Evolutionary conservation across 805 yeast species (phyloP).

Genomic region (Peterozyma toletana): DNA sequence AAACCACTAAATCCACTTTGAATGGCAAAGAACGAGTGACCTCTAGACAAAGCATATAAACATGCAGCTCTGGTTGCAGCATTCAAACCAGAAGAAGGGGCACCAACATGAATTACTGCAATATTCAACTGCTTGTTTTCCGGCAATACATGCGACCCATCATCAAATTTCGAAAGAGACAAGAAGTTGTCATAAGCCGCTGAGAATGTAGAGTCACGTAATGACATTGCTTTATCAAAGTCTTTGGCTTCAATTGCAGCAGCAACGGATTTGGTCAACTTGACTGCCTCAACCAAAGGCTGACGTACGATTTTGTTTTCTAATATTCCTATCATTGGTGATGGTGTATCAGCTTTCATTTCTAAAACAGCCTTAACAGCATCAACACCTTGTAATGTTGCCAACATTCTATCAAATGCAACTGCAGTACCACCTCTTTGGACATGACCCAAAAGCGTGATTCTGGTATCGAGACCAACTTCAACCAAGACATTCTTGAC

Average conservation of each 20-base stretch:
- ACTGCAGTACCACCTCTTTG: constrained; percentile 99
- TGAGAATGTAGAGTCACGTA: constrained; percentile 83
- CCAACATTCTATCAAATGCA: constrained; percentile 85
- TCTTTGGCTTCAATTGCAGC: constrained; percentile 72
- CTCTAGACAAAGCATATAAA: constrained; percentile 78
- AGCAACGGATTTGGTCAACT: constrained; percentile 83
- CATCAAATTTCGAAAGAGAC: constrained; percentile 62
- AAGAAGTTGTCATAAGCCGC: constrained; percentile 73
- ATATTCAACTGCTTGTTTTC: constrained; percentile 56
- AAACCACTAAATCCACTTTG: constrained; percentile 92
- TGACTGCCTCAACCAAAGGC: constrained; percentile 86
- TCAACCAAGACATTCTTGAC: constrained; percentile 80
- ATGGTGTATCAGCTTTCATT: constrained; percentile 82
- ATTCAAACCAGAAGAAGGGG: constrained; percentile 96
- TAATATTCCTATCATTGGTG: constrained; percentile 86
- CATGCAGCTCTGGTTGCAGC: constrained; percentile 90
- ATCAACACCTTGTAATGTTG: constrained; percentile 95
- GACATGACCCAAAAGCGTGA: constrained; percentile 94
- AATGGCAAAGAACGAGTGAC: constrained; percentile 87
- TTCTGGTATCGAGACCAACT: constrained; percentile 87
- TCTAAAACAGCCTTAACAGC: constrained; percentile 92
- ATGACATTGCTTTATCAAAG: constrained; percentile 78
- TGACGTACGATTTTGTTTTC: constrained; percentile 83
- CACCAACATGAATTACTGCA: constrained; percentile 90
- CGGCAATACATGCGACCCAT: constrained; percentile 54